phyloP scores from a whole-genome alignment of 306 rosid species.

The Medicago arabica region DNA sequence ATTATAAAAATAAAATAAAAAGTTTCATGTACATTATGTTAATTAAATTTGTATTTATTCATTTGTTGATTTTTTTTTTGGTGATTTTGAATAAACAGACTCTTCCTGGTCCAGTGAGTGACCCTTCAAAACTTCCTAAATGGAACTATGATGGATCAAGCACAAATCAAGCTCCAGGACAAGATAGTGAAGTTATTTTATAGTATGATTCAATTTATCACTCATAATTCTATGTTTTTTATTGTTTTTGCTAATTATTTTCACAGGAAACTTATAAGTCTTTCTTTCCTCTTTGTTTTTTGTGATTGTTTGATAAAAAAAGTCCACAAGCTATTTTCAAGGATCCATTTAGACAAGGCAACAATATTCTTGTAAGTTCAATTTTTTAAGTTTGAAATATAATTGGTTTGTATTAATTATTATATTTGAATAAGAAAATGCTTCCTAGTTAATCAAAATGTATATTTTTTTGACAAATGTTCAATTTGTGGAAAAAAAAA shows the following conservation, averaged over 20 bases:
- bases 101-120: constrained; percentile 58
- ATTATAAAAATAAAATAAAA: neutral
- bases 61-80: neutral
- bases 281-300: neutral
- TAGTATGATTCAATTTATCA: constrained; percentile 47
- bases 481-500: neutral
- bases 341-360: constrained; percentile 73
- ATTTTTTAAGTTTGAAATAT: neutral
- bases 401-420: neutral
- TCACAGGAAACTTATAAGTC: constrained; percentile 10
- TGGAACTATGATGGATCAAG: constrained; percentile 59
- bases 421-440: neutral
- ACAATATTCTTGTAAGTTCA: constrained; percentile 64
- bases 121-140: constrained; percentile 67
- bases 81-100: constrained; percentile 46
- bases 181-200: constrained; percentile 75
- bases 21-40: neutral
- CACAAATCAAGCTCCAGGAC: constrained; percentile 75
- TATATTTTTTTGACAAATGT: neutral
- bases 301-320: constrained; percentile 15
- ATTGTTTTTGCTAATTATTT: neutral
- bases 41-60: neutral
- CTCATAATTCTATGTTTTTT: neutral
- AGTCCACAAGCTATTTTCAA: constrained; percentile 74
- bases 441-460: neutral